Base-by-base conservation (phyloP, 2,329 filamentous ascomycete genomes). In the Cylindrodendrum hubeiense region DNA sequence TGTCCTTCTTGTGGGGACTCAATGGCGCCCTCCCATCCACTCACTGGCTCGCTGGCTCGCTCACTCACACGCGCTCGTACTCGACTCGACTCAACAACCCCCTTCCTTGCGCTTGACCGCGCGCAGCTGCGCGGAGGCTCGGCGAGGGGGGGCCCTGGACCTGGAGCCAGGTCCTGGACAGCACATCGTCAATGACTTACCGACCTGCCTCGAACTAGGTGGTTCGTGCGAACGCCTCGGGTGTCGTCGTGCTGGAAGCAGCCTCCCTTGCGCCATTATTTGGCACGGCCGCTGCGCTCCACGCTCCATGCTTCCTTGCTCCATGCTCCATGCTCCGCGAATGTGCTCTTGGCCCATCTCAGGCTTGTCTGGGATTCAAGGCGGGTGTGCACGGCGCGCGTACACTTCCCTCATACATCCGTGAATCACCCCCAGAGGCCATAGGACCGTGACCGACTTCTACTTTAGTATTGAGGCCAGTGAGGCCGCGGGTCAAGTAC, bases 221-320 rank as follows among this genome's bases (percentile, higher is more conserved):
- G 66, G 71, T 73, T 74, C 67, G 67, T 71, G 69, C 67, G 67
- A 74, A 73, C 66, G 49, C 70, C 62, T 66, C 65, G 68, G 65
- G 67, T 69, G 63, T 65, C 62, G 66, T 67, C 59, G 58, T 56
- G 55, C 57, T 68, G 63, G 62, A 65, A 68, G 65, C 61, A 64
- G 62, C 52, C 61, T 67, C 57, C 58, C 69, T 63, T 65, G 68
- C 67, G 64, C 67, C 64, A 71, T 71, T 66, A 71, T 69, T 65
- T 61, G 61, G 55, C 60, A 67, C 52, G 53, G 46, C 56, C 59
- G 44, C 59, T 57, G 62, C 63, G 50, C 49, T 62, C 61, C 49
- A 47, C 47, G 49, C 51, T 57, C 34, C 47, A 57, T 56, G 53
- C 51, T 58, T n/a, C 57, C 52, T 49, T 44, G 19, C 34, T 53